phyloP scores from a whole-genome alignment of 1,284 basidiomycete species.

The Ceratobasidium sp. region DNA sequence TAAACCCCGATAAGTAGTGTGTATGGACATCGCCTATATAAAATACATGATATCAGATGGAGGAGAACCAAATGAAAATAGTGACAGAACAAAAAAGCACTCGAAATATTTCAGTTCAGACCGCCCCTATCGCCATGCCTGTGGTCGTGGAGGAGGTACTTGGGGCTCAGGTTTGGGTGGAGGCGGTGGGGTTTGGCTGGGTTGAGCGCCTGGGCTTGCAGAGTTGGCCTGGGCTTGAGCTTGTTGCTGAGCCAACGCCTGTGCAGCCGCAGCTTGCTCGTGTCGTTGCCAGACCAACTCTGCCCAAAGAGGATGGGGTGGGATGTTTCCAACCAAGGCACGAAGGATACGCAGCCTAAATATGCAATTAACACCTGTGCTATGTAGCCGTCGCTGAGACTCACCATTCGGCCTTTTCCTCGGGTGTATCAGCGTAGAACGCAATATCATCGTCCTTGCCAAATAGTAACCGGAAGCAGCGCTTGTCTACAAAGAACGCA shows the following conservation, averaged over 20 bases:
- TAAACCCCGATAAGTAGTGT: conserved; percentile 4
- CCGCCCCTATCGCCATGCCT: conserved; percentile 12
- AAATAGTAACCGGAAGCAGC: conserved; percentile 88
- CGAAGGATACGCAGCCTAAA: conserved; percentile 80
- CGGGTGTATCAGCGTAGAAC: conserved; percentile 92
- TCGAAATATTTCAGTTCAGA: not conserved
- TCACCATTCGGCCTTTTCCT: conserved; percentile 87
- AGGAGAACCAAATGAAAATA: not conserved
- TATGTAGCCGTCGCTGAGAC: conserved; percentile 47
- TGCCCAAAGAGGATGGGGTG: conserved; percentile 88
- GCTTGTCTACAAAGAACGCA: too few relatives aligned
- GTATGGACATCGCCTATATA: conserved; percentile 3
- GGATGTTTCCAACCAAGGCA: conserved; percentile 83
- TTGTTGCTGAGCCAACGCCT: conserved; percentile 7
- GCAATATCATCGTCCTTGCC: conserved; percentile 78
- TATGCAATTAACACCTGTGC: conserved; percentile 12
- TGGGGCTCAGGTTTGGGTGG: not conserved
- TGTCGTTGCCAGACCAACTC: conserved; percentile 84
- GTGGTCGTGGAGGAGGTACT: conserved; percentile 14
- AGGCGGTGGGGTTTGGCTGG: too few relatives aligned
- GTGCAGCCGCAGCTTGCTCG: conserved; percentile 50
- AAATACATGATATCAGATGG: conserved; percentile 6
- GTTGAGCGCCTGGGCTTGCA: not conserved
- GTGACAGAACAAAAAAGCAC: conserved; percentile 43
- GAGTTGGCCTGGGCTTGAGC: not conserved